Evolutionary conservation across 306 rosid species (phyloP), one percentile per base, ranked within the genome.

Genomic region (Ziziphus jujuba): DNA sequence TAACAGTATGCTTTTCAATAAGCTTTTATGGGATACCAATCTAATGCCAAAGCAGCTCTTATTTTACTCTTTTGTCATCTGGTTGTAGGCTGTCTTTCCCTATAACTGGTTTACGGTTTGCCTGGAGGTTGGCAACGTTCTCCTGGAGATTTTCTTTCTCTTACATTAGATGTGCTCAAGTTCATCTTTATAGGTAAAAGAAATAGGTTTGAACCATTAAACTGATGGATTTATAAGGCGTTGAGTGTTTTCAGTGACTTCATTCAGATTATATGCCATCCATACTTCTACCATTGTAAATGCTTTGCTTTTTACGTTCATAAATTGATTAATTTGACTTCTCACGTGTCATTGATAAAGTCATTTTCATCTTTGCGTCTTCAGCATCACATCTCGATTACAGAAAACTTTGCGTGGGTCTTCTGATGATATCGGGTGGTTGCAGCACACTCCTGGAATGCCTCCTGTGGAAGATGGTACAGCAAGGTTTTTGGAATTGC

Each of bases 381-480:
- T 73, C 89, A 87, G 96, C 78, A 36, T 77, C 53, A 40, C 43
- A 65, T 74, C 84, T 73, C 80, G 95, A 11, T 71, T 84, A 65
- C 24, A 23, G 81, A 92, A 61, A 76, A 70, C 96, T 52, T 72
- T 82, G 82, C 84, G 48, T 23, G 96, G 96, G 64, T 92, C 98
- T 61, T 67, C 84, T 19, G 87, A 82, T 70, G 95, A 92, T 72
- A 92, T 92, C 56, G 96, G 92, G 63, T 89, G 98, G 98, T 74
- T 89, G 87, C 92, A 85, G 75, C 75, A 56, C 54, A 83, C 76
- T 82, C 79, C 87, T 1, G 81, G 77, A 61, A 69, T 92, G 92
- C 91, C 92, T 84, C 79, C 79, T 52, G 85, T 81, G 63, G 75
- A 81, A 66, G 89, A 87, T 81, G 98, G 95, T 57, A 85, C 96